Percentiles rank a stretch among this genome's conserved stretches.
Conservation (phyloP, 768 basidiomycete genomes). For the Lentinula lateritia region DNA sequence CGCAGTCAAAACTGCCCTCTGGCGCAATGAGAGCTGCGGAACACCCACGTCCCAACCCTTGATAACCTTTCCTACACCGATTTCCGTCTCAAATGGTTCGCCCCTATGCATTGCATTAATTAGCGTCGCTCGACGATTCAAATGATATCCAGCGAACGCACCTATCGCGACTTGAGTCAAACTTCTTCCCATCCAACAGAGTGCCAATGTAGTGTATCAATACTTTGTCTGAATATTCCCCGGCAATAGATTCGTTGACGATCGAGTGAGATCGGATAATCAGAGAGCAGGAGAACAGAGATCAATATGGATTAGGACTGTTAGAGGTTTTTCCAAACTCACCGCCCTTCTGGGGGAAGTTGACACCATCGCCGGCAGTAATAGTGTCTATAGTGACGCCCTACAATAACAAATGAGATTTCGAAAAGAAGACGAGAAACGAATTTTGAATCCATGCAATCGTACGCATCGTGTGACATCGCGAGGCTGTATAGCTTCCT, state of each 20-base stretch:
- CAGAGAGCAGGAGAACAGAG: neutral
- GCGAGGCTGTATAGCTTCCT: neutral
- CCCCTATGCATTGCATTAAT: constrained; percentile 30
- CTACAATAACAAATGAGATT: constrained; percentile 25
- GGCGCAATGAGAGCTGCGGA: constrained; percentile 65
- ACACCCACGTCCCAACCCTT: constrained; percentile 94
- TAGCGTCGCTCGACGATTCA: no score
- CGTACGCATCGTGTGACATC: neutral
- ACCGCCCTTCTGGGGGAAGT: constrained; percentile 71
- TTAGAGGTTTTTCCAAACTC: constrained; percentile 20
- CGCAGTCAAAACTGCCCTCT: constrained; percentile 66
- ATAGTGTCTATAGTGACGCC: constrained; percentile 65
- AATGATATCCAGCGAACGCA: constrained; percentile 28
- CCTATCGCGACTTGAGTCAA: constrained; percentile 81
- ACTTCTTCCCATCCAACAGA: constrained; percentile 53
- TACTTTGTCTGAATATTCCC: constrained; percentile 49
- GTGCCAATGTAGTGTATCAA: constrained; percentile 79
- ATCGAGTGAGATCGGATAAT: neutral
- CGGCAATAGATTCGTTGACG: neutral
- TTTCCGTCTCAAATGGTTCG: constrained; percentile 59
- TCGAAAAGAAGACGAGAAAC: no score
- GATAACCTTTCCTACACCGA: constrained; percentile 81
- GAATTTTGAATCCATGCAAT: neutral
- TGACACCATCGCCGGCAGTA: constrained; percentile 53
- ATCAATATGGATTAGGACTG: no score